phyloP scores from a whole-genome alignment of 2,329 filamentous ascomycete genomes.

The Neonectria hederae region DNA sequence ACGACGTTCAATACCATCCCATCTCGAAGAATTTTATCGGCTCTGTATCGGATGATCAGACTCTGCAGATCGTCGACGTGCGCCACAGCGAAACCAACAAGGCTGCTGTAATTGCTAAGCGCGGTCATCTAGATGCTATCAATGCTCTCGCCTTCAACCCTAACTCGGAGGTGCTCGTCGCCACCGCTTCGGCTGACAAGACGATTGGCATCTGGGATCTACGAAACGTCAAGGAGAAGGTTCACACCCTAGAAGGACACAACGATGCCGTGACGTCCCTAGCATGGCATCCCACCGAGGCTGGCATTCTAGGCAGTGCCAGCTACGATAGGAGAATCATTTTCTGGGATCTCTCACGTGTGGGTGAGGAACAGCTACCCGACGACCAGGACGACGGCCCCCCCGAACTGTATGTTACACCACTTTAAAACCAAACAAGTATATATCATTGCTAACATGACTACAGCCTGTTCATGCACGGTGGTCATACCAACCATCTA shows the following conservation, averaged over 20 bases:
- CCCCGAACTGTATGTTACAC: constrained; percentile 81
- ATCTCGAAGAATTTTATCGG: constrained; percentile 86
- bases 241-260: constrained; percentile 91
- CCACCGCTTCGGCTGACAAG: constrained; percentile 94
- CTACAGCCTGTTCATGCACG: constrained; percentile 92
- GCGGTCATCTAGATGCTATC: constrained; percentile 90
- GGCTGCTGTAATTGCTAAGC: constrained; percentile 73
- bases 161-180: constrained; percentile 86
- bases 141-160: constrained; percentile 97
- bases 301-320: constrained; percentile 86
- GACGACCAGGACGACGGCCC: constrained; percentile 96
- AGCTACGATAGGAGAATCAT: constrained; percentile 94
- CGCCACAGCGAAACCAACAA: constrained; percentile 72
- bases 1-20: constrained; percentile 96
- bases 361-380: constrained; percentile 92
- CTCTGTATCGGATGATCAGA: constrained; percentile 94
- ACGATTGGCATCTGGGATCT: constrained; percentile 96
- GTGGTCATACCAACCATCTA: constrained; percentile 95
- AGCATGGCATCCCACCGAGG: constrained; percentile 93
- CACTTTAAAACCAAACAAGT: not conserved
- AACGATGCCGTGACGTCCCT: constrained; percentile 89
- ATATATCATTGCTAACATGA: constrained; percentile 33
- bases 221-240: constrained; percentile 86
- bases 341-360: constrained; percentile 94
- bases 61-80: constrained; percentile 90